Evolutionary conservation across 805 yeast species (phyloP).

Genomic region (Spathaspora gorwiae): DNA sequence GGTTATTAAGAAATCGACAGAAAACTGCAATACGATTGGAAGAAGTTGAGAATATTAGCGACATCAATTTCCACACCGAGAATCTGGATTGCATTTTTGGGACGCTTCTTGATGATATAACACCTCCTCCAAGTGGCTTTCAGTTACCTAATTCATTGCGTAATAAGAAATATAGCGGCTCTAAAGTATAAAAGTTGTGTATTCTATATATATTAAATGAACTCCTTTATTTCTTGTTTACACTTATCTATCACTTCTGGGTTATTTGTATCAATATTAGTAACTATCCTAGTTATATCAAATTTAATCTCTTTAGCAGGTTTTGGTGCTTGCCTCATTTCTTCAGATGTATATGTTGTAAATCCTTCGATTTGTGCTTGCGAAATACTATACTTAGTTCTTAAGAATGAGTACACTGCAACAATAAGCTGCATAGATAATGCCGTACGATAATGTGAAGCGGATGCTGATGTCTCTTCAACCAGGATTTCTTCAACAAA

Average conservation of each 20-base stretch:
- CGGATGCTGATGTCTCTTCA: neutral
- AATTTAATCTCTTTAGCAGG: neutral
- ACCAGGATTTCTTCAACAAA: constrained; percentile 1
- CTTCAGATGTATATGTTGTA: neutral
- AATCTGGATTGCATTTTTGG: constrained; percentile 4
- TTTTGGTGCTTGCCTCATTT: constrained; percentile 1
- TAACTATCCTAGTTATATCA: neutral
- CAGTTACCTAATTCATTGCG: constrained; percentile 3
- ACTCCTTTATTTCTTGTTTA: neutral
- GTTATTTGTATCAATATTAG: neutral
- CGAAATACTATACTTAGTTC: neutral
- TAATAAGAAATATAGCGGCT: neutral
- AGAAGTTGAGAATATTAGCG: constrained; percentile 1
- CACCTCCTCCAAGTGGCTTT: constrained; percentile 6
- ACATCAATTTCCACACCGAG: constrained; percentile 4
- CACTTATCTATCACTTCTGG: neutral
- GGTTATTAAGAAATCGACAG: too few relatives aligned
- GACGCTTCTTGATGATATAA: constrained; percentile 1
- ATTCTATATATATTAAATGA: neutral
- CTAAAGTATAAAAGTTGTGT: neutral
- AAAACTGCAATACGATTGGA: neutral
- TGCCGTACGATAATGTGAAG: neutral
- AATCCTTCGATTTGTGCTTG: constrained; percentile 5
- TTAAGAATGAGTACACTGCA: neutral
- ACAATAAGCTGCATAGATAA: neutral